Conservation (phyloP, 2,329 filamentous ascomycete genomes). For the Diplocarpon mali region DNA sequence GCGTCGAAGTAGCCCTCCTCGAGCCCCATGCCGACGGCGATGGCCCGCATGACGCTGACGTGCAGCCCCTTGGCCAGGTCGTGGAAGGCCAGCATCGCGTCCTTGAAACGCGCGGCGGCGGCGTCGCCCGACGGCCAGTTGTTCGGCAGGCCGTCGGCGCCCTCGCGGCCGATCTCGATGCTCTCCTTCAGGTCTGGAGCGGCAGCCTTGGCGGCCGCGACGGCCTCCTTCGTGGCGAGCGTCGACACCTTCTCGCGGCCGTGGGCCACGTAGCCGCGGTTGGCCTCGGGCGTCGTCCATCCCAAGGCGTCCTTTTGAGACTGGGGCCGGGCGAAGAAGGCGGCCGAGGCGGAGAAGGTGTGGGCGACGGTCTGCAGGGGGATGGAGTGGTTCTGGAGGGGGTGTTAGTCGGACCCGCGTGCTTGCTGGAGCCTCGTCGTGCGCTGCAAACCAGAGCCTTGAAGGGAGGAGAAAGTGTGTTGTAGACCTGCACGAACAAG, state of each 20-base stretch:
- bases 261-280: constrained; percentile 58
- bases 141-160: constrained; percentile 53
- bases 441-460: neutral
- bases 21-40: constrained; percentile 70
- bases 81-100: constrained; percentile 66
- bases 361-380: constrained; percentile 43
- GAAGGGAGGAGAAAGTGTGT: neutral
- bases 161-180: constrained; percentile 53
- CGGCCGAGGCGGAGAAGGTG: constrained; percentile 56
- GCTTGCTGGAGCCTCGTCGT: neutral
- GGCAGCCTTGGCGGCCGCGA: constrained; percentile 40
- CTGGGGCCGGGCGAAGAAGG: constrained; percentile 52
- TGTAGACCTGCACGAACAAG: neutral
- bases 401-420: neutral
- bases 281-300: constrained; percentile 63
- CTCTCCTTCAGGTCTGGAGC: constrained; percentile 57
- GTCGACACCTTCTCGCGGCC: constrained; percentile 22
- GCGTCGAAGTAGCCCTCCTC: constrained; percentile 63
- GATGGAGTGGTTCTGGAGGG: constrained; percentile 53
- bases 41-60: constrained; percentile 69
- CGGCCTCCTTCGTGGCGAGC: constrained; percentile 13
- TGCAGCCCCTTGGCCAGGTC: constrained; percentile 65
- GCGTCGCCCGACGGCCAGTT: constrained; percentile 57
- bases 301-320: constrained; percentile 52
- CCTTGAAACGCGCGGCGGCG: constrained; percentile 50